Base-by-base conservation (phyloP, 352 stramenopile species). In the Phytophthora cryptogea region DNA sequence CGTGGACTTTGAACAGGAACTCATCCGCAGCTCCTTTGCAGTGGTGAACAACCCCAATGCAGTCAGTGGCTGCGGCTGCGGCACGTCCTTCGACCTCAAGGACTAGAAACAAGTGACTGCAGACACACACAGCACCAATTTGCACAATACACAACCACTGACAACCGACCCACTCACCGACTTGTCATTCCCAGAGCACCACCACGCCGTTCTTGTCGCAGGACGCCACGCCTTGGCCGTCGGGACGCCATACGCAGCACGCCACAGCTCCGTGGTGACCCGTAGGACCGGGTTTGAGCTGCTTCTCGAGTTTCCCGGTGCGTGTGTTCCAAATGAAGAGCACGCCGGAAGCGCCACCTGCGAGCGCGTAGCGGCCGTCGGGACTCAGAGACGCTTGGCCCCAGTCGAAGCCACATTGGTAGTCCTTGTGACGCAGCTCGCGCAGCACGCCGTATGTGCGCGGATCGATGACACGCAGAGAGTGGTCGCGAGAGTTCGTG, bases 11-110 rank as follows among this genome's bases (percentile, higher is more conserved):
- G 93, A 98, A 44, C 84, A 98, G 62, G 96, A 99, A 72, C 93
- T 99, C 70, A 99, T 99, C 60, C 94, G 96, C 42, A 97, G 83
- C 60, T 83, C 91, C 26, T 99, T 99, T 76, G 90, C 86, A 6
- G 83, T 99, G 16, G 68, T 97, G 63, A 97, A 98, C 67, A 99
- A 99, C 83, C 97, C 97, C 32, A 95, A 98, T 68, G 97, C 94
- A 44, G 94, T 97, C 72, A 91, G 72, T 48, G 96, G 96, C 53
- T 99, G 97, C 77, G 97, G 97, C 51, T 99, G 97, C 76, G 97
- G 97, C 43, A 96, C 76, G 41, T 98, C 92, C 26, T 99, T 99
- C 81, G 97, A 98, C 26, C 74, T 99, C 44, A 99, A 99, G 77
- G 80, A 92, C 46, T 95, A 78, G 68, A 4, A 7, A 47, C 20